Conservation (phyloP, 192 early-diverging fungal genomes). For the Rhizoclosmatium globosum region DNA sequence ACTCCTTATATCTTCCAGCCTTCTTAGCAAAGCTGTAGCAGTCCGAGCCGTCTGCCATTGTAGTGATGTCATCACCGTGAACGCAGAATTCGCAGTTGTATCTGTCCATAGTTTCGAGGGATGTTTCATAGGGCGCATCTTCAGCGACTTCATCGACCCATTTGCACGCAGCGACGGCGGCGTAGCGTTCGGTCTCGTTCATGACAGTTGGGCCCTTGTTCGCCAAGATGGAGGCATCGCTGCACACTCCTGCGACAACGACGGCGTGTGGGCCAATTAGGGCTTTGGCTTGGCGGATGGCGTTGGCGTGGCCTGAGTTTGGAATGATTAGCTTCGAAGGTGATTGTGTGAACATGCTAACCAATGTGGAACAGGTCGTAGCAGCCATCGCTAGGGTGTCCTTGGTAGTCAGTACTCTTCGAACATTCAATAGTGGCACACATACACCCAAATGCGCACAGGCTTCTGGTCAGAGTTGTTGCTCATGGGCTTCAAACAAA, state of each 20-base stretch:
- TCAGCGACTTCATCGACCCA: slow-evolving; percentile 93
- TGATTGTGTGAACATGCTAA: slow-evolving; percentile 9
- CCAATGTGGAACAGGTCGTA: slow-evolving; percentile 26
- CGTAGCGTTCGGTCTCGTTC: slow-evolving; percentile 96
- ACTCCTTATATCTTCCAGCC: slow-evolving; percentile 93
- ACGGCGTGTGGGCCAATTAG: slow-evolving; percentile 81
- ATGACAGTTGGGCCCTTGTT: slow-evolving; percentile 98
- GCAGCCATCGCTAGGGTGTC: not conserved
- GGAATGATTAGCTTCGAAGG: slow-evolving; percentile 52
- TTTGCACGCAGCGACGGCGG: slow-evolving; percentile 95
- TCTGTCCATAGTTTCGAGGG: slow-evolving; percentile 82
- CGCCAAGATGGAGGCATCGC: slow-evolving; percentile 87
- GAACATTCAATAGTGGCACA: not conserved
- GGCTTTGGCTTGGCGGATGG: slow-evolving; percentile 90
- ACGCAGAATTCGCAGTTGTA: slow-evolving; percentile 95
- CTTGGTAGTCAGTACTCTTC: slow-evolving; percentile 15
- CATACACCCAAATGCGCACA: slow-evolving; percentile 14
- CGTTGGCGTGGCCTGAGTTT: slow-evolving; percentile 82
- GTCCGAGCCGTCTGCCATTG: slow-evolving; percentile 93
- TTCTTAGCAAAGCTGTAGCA: slow-evolving; percentile 97
- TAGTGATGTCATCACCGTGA: slow-evolving; percentile 98
- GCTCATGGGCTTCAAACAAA: not conserved
- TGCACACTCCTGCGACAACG: slow-evolving; percentile 96
- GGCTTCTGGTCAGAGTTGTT: not conserved
- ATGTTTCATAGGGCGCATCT: slow-evolving; percentile 93